Conservation (phyloP, 192 early-diverging fungal species). For the Diversispora epigaea region DNA sequence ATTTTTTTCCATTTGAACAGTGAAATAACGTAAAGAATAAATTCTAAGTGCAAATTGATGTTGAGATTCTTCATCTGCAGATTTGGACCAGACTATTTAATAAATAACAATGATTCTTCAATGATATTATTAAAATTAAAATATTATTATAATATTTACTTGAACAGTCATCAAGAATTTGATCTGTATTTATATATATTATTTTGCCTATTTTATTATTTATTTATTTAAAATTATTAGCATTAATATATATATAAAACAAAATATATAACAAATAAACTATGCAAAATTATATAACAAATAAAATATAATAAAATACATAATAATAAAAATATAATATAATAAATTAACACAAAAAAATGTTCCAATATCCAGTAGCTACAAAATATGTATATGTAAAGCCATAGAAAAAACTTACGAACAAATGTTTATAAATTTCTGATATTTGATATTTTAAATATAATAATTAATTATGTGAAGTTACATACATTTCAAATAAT, state of each 20-base stretch:
- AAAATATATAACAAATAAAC: neutral
- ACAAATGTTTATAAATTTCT: conserved; percentile 10
- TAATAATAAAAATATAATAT: too few relatives aligned
- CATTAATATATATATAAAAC: too few relatives aligned
- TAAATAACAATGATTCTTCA: neutral
- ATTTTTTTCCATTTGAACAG: too few relatives aligned
- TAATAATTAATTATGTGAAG: neutral
- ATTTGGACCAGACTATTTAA: neutral
- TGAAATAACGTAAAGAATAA: conserved; percentile 25
- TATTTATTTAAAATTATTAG: neutral
- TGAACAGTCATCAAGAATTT: conserved; percentile 14
- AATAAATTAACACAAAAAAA: too few relatives aligned
- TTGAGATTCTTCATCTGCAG: neutral
- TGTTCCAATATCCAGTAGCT: conserved; percentile 13
- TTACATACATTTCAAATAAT: neutral
- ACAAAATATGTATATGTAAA: conserved; percentile 26
- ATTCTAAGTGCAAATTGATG: conserved; percentile 22
- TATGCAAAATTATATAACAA: neutral
- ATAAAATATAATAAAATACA: too few relatives aligned
- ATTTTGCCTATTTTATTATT: conserved; percentile 20
- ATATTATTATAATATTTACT: conserved; percentile 6
- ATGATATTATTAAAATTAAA: neutral
- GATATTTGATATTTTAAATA: neutral
- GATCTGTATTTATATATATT: conserved; percentile 12
- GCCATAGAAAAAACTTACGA: conserved; percentile 26